Evolutionary conservation across 495 filamentous ascomycete genomes (phyloP), one percentile per base, ranked within the genome.

Genomic region (Pyrenula aspistea): DNA sequence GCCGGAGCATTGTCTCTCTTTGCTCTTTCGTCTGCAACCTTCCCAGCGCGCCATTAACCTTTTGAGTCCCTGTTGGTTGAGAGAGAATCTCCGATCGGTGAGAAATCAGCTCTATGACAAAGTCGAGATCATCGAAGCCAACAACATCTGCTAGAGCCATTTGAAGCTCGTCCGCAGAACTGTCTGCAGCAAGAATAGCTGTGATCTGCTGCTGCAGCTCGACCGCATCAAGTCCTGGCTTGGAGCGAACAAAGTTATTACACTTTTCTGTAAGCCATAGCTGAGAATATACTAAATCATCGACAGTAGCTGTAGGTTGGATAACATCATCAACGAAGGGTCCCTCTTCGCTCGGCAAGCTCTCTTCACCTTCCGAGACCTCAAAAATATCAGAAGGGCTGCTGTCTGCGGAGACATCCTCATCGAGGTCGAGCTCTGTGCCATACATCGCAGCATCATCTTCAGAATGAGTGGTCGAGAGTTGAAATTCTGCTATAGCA

Each of bases 51-150:
- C 66, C 75, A 24, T 75, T 71, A 10, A 67, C 62, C 50, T 73
- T 65, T 50, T 65, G 60, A 21, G 65, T 73, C 60, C 53, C 69
- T 58, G 61, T 57, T 24, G 65, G 61, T 53, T 63, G 65, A 15
- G 68, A 60, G 10, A 79, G 59, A 25, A 97, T 78, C 53, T 89
- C 82, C 52, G 73, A 65, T 22, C 91, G 75, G 62, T 90, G 85
- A 2, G 79, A 73, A 57, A 95, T 85, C 22, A 97, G 69, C 56
- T 95, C 87, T 57, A 88, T 87, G 31, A 97, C 81, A 56, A 96
- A 80, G 55, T 97, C 91, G 12, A 97, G 71, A 61, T 97, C 91
- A 57, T 91, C 88, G 63, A 88, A 96, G 0, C 93, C 93, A 53
- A 97, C 74, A 56, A 96, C 83, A 63, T 98, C 94, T 0, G 86